Percentiles rank a stretch among this genome's conserved stretches.
Evolutionary conservation across 257 asterid genomes (phyloP).

Genomic region (Solanum gandarillasii): DNA sequence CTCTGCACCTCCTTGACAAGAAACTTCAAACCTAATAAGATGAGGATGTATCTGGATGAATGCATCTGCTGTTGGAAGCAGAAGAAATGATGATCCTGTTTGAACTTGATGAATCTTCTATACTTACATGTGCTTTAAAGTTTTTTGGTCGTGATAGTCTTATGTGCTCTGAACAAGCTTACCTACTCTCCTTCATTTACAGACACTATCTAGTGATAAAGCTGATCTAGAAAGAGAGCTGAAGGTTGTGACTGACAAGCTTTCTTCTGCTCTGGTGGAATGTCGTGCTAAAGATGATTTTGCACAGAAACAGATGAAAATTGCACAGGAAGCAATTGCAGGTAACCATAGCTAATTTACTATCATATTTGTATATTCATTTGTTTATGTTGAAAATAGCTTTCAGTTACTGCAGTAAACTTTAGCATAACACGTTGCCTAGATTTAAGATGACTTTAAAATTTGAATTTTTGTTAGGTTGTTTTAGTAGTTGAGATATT

Average conservation of each 20-base stretch:
- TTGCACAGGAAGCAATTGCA: slow-evolving; percentile 85
- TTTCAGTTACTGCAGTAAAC: not conserved
- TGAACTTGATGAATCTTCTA: not conserved
- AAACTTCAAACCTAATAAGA: not conserved
- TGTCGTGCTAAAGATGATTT: slow-evolving; percentile 52
- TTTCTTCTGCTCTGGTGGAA: slow-evolving; percentile 55
- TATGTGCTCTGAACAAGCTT: not conserved
- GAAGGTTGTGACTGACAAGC: slow-evolving; percentile 38
- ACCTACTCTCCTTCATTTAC: slow-evolving; percentile 16
- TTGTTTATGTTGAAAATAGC: not conserved
- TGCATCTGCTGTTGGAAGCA: not conserved
- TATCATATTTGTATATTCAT: not conserved
- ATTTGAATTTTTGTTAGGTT: not conserved
- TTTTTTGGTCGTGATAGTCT: not conserved
- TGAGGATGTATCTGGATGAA: not conserved
- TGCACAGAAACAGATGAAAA: slow-evolving; percentile 59
- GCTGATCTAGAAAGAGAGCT: slow-evolving; percentile 51
- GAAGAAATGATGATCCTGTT: not conserved
- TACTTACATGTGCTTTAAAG: not conserved
- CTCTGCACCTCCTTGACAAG: not conserved
- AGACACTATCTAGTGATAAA: slow-evolving; percentile 42
- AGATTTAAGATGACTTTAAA: not conserved
- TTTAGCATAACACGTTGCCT: not conserved
- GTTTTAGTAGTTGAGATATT: not conserved
- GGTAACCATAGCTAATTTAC: slow-evolving; percentile 25